Evolutionary conservation across 2,329 filamentous ascomycete species (phyloP).

Genomic region (Hawksworthiomyces lignivorus): DNA sequence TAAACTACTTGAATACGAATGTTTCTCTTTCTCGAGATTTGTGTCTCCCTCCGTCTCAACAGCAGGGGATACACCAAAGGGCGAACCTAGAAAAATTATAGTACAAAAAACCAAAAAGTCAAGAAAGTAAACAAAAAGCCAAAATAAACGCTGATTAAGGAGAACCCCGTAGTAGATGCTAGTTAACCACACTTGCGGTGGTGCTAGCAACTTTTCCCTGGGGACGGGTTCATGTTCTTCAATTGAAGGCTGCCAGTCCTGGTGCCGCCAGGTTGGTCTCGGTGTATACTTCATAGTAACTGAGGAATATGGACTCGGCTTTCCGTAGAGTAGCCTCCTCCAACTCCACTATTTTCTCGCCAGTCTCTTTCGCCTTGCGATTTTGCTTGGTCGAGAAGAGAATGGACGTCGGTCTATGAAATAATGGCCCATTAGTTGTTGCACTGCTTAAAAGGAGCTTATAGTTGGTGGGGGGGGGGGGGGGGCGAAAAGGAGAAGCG

Average conservation of each 20-base stretch:
- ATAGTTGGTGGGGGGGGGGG: too few relatives aligned
- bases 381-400: conserved; percentile 32
- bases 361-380: conserved; percentile 38
- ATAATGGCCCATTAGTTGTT: too few relatives aligned
- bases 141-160: not conserved
- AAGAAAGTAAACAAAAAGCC: not conserved
- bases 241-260: conserved; percentile 44
- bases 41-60: too few relatives aligned
- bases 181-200: not conserved
- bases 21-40: too few relatives aligned
- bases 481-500: too few relatives aligned
- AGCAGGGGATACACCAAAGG: too few relatives aligned
- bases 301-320: conserved; percentile 43
- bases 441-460: too few relatives aligned
- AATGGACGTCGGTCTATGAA: conserved; percentile 41
- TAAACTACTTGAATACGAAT: too few relatives aligned
- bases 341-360: conserved; percentile 32
- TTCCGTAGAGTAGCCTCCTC: conserved; percentile 43
- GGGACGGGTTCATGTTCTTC: too few relatives aligned
- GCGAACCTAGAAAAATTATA: too few relatives aligned
- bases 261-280: conserved; percentile 39
- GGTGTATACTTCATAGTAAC: conserved; percentile 45
- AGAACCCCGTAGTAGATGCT: too few relatives aligned
- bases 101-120: not conserved
- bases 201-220: not conserved